These are phyloP conservation scores for Parachlorella kessleri DNA, from an alignment of 139 green algal species.

Conservation along the genomic window DNA sequence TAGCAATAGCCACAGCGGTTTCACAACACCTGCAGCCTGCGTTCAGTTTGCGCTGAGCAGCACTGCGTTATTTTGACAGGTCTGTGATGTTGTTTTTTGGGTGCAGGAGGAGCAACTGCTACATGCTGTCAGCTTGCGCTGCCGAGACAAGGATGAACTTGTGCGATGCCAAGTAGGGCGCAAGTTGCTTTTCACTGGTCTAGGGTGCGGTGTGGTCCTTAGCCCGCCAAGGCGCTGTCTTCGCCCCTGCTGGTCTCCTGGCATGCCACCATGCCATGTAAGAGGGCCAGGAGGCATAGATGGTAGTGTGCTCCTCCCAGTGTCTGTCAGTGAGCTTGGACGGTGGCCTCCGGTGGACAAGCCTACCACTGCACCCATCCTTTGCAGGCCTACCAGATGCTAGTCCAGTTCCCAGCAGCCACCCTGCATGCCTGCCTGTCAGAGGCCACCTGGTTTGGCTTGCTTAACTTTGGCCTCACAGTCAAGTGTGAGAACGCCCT, in stretches of 20 bases:
- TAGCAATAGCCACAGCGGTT: too few species aligned
- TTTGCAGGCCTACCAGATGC: not conserved
- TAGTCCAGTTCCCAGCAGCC: not conserved
- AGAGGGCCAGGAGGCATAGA: too few species aligned
- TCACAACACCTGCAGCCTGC: not conserved
- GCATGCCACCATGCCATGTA: not conserved
- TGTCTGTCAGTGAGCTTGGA: too few species aligned
- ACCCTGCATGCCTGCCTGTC: not conserved
- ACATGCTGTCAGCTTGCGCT: not conserved
- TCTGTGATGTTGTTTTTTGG: too few species aligned
- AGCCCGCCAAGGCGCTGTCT: not conserved
- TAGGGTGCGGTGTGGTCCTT: not conserved
- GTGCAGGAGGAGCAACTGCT: constrained; percentile 14
- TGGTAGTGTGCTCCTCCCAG: too few species aligned
- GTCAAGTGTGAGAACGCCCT: not conserved
- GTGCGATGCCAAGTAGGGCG: not conserved
- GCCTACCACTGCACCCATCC: too few species aligned
- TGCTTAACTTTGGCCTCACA: constrained; percentile 15
- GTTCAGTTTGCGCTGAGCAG: not conserved
- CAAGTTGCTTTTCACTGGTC: not conserved
- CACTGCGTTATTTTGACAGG: too few species aligned
- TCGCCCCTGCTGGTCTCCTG: not conserved
- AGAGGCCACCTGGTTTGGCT: not conserved
- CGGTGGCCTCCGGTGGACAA: too few species aligned
- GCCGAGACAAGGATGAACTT: constrained; percentile 9